A percentile compares a stretch with the other conserved stretches of the same genome.
Evolutionary conservation across 176 grass and related monocot species (phyloP).

Genomic region (Carex cristatella): DNA sequence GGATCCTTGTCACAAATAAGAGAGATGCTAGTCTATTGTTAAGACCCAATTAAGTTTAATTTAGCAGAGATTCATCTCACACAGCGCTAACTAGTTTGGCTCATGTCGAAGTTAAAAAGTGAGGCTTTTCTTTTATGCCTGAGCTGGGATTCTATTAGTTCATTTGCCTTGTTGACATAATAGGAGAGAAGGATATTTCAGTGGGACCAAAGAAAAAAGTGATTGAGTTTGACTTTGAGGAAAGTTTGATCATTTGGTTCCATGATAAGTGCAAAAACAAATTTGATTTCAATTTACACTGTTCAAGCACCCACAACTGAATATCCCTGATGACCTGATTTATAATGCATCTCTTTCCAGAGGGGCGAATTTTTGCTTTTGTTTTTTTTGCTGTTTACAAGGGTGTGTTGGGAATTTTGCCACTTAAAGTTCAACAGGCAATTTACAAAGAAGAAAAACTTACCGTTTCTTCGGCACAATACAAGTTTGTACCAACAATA

Average conservation of each 20-base stretch:
- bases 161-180: neutral
- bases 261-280: neutral
- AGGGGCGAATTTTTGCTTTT: neutral
- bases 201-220: neutral
- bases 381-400: neutral
- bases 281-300: neutral
- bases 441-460: slow-evolving; percentile 12
- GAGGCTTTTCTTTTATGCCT: neutral
- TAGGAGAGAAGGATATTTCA: neutral
- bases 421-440: neutral
- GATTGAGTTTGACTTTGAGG: neutral
- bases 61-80: slow-evolving; percentile 6
- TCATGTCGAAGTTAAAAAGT: neutral
- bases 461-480: slow-evolving; percentile 91
- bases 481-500: slow-evolving; percentile 75
- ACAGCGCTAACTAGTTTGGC: neutral
- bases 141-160: neutral
- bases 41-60: neutral
- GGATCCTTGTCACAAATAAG: neutral
- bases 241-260: neutral
- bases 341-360: neutral
- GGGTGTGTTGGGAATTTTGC: neutral
- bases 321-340: neutral
- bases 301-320: neutral
- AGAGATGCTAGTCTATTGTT: neutral